Conservation (phyloP, 805 yeast genomes). For the Ogataea neopini region DNA sequence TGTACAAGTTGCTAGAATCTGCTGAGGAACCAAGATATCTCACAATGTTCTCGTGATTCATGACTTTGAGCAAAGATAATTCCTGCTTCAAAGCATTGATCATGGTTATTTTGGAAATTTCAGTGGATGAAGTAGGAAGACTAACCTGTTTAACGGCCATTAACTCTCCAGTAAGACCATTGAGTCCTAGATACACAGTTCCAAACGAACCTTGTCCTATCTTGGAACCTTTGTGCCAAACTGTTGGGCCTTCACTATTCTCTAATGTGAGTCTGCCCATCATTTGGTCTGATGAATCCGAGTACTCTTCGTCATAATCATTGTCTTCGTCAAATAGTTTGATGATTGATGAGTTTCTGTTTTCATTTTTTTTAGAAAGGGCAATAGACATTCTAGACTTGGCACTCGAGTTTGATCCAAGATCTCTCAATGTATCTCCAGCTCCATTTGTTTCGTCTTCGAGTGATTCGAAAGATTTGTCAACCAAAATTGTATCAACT, state of each 20-base stretch:
- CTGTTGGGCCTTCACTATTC: constrained; percentile 59
- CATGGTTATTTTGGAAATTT: constrained; percentile 44
- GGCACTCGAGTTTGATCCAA: constrained; percentile 5
- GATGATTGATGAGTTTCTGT: constrained; percentile 42
- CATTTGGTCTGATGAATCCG: constrained; percentile 40
- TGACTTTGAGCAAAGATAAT: constrained; percentile 70
- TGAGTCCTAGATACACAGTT: constrained; percentile 88
- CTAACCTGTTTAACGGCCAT: constrained; percentile 97
- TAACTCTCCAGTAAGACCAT: constrained; percentile 87
- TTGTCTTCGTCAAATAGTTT: constrained; percentile 47
- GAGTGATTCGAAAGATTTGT: constrained; percentile 23
- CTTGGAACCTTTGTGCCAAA: constrained; percentile 91
- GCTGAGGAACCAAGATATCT: constrained; percentile 86
- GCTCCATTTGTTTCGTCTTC: constrained; percentile 5
- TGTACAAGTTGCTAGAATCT: constrained; percentile 70
- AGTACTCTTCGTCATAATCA: constrained; percentile 35
- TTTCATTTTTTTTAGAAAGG: constrained; percentile 16
- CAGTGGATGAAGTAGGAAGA: constrained; percentile 45
- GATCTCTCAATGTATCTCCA: constrained; percentile 8
- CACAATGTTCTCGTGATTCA: constrained; percentile 91
- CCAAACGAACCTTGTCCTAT: constrained; percentile 97
- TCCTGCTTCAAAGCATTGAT: constrained; percentile 82
- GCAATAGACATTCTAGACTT: constrained; percentile 25
- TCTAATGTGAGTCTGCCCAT: constrained; percentile 38
- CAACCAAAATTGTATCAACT: constrained; percentile 43